These are phyloP conservation scores for Alisma plantagoaquatica DNA, from an alignment of 106 monocot species.

Conservation along the genomic window DNA sequence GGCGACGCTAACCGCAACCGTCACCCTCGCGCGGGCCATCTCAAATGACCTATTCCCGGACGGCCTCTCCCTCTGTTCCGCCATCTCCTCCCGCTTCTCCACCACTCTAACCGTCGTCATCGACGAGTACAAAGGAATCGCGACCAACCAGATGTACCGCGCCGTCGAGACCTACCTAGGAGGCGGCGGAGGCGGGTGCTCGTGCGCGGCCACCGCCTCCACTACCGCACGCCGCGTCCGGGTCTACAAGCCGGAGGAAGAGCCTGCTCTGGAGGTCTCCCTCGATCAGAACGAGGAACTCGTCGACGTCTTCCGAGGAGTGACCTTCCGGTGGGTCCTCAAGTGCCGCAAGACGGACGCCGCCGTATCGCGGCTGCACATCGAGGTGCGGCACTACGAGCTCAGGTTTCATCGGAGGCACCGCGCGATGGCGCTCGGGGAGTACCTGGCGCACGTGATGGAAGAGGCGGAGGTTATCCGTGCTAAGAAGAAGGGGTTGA, in stretches of 20 bases:
- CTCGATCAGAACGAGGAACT: background rate
- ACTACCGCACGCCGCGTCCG: conserved; percentile 1
- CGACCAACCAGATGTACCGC: too few relatives aligned
- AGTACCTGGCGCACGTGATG: too few relatives aligned
- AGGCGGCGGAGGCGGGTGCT: too few relatives aligned
- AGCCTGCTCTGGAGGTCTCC: background rate
- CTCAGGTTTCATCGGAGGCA: conserved; percentile 16
- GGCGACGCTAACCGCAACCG: background rate
- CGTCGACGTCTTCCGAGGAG: background rate
- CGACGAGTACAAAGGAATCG: background rate
- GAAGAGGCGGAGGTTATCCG: background rate
- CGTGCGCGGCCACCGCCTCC: conserved; percentile 1
- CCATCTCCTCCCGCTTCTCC: background rate
- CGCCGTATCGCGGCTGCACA: background rate
- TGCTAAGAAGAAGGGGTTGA: background rate
- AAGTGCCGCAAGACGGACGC: background rate
- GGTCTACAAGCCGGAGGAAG: too few relatives aligned
- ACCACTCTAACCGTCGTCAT: background rate
- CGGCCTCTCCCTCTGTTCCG: too few relatives aligned
- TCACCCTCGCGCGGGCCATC: background rate
- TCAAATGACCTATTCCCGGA: background rate
- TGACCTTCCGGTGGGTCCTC: background rate
- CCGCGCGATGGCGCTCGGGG: conserved; percentile 11
- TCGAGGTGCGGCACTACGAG: conserved; percentile 2
- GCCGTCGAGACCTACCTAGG: too few relatives aligned